A percentile compares a stretch with the other conserved stretches of the same genome.
These are phyloP conservation scores for Pythium rhizo-oryzae DNA, from an alignment of 352 stramenopile species.

Conservation along the genomic window DNA sequence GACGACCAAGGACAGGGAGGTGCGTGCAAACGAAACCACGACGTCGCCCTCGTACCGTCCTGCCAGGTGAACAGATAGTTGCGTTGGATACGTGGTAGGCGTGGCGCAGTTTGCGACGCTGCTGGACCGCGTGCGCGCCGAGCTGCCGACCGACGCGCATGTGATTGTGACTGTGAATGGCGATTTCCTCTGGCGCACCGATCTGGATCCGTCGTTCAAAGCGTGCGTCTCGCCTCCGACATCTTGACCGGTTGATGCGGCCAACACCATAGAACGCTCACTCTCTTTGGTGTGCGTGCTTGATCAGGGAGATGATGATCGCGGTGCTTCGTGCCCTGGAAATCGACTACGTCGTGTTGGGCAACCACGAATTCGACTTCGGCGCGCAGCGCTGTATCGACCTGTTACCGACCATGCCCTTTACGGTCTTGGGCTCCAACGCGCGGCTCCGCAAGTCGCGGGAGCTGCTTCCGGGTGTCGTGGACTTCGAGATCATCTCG, in stretches of 20 bases:
- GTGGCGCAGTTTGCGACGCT: constrained; percentile 26
- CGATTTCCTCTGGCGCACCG: constrained; percentile 34
- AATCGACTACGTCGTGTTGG: constrained; percentile 73
- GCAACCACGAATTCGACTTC: constrained; percentile 87
- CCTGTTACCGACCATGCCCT: neutral
- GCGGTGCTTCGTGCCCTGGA: constrained; percentile 67
- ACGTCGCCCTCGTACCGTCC: neutral
- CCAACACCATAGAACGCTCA: too few species aligned
- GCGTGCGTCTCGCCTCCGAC: constrained; percentile 7
- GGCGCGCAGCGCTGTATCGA: constrained; percentile 25
- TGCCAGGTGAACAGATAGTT: neutral
- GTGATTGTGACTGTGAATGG: constrained; percentile 36
- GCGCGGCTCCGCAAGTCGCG: neutral
- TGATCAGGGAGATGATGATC: constrained; percentile 66
- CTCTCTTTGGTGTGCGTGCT: neutral
- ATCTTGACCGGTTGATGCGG: neutral
- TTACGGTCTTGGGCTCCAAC: constrained; percentile 5
- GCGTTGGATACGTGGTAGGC: neutral
- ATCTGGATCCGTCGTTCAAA: constrained; percentile 32
- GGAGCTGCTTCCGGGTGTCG: constrained; percentile 37
- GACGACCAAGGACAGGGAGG: constrained; percentile 21
- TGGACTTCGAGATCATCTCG: neutral
- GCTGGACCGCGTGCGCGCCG: constrained; percentile 6
- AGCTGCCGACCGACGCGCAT: constrained; percentile 14
- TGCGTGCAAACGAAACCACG: neutral